A percentile compares a stretch with the other conserved stretches of the same genome.
Evolutionary conservation across 179 eudicot genomes (phyloP).

Genomic region (Patellifolia procumbens): DNA sequence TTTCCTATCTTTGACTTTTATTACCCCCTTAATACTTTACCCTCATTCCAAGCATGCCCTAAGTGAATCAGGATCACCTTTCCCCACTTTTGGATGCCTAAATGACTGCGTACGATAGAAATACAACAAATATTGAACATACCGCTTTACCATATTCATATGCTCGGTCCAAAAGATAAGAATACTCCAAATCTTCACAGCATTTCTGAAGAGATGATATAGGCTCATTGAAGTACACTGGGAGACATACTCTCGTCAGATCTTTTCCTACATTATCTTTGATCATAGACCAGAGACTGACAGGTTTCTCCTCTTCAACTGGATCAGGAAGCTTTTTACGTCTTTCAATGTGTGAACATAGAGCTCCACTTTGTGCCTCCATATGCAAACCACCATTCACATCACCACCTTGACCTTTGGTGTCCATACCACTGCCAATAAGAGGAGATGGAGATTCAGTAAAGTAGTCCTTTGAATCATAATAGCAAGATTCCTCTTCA

Average conservation of each 20-base stretch:
- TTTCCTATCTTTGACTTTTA: too few relatives aligned
- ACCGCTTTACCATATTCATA: slow-evolving; percentile 84
- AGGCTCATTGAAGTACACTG: slow-evolving; percentile 95
- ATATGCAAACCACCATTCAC: slow-evolving; percentile 24
- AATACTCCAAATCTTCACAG: slow-evolving; percentile 90
- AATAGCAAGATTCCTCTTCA: slow-evolving; percentile 63
- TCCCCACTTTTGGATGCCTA: neutral
- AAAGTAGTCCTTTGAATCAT: slow-evolving; percentile 68
- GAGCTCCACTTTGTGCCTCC: slow-evolving; percentile 17
- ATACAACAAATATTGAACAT: slow-evolving; percentile 18
- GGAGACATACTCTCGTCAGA: slow-evolving; percentile 89
- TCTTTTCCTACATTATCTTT: slow-evolving; percentile 96
- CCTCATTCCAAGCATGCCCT: neutral
- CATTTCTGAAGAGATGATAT: slow-evolving; percentile 90
- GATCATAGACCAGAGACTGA: slow-evolving; percentile 93
- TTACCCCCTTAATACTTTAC: too few relatives aligned
- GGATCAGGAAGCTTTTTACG: slow-evolving; percentile 84
- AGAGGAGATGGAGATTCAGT: slow-evolving; percentile 36
- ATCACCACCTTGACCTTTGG: slow-evolving; percentile 32
- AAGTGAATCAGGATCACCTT: neutral
- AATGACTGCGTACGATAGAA: slow-evolving; percentile 9
- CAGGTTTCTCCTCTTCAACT: slow-evolving; percentile 80
- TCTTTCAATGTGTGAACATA: slow-evolving; percentile 50
- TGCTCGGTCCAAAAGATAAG: slow-evolving; percentile 82
- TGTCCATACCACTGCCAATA: slow-evolving; percentile 23